Evolutionary conservation across 2,329 filamentous ascomycete genomes (phyloP).

Genomic region (Beauveria bassiana): DNA sequence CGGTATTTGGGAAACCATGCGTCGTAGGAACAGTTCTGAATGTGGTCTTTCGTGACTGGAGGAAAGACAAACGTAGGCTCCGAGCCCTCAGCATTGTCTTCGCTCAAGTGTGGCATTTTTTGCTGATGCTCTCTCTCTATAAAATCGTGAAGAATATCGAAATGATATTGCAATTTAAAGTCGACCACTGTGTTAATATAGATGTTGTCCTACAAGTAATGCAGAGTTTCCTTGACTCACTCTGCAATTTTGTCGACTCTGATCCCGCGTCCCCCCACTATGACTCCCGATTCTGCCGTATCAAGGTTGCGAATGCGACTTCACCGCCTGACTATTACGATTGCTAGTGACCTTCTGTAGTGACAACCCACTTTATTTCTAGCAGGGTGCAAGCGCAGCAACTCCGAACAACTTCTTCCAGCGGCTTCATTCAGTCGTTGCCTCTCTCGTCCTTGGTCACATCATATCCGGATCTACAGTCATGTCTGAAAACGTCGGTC

Average conservation of each 20-base stretch:
- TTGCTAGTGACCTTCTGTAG: slow-evolving; percentile 3
- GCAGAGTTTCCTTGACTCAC: not conserved
- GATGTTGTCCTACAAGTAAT: not conserved
- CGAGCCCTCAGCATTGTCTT: not conserved
- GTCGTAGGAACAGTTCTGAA: slow-evolving; percentile 91
- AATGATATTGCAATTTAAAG: not conserved
- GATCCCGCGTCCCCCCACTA: slow-evolving; percentile 1
- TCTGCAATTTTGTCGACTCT: not conserved
- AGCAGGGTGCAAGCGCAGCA: not conserved
- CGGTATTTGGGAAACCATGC: slow-evolving; percentile 85
- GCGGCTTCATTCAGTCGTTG: not conserved
- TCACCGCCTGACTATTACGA: slow-evolving; percentile 7
- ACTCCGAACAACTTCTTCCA: not conserved
- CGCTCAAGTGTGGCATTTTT: slow-evolving; percentile 26
- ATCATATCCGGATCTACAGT: not conserved
- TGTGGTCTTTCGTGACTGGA: slow-evolving; percentile 76
- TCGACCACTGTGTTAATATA: not conserved
- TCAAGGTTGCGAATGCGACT: not conserved
- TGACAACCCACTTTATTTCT: slow-evolving; percentile 4
- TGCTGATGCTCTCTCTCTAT: not conserved
- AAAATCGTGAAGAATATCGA: not conserved
- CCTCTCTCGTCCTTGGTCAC: not conserved
- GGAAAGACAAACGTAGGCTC: slow-evolving; percentile 56
- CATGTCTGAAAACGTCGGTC: slow-evolving; percentile 97
- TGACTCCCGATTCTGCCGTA: slow-evolving; percentile 9